Percentiles rank a stretch among this genome's conserved stretches.
phyloP scores from a whole-genome alignment of 2,329 filamentous ascomycete genomes.

The Beauveria asiatica region DNA sequence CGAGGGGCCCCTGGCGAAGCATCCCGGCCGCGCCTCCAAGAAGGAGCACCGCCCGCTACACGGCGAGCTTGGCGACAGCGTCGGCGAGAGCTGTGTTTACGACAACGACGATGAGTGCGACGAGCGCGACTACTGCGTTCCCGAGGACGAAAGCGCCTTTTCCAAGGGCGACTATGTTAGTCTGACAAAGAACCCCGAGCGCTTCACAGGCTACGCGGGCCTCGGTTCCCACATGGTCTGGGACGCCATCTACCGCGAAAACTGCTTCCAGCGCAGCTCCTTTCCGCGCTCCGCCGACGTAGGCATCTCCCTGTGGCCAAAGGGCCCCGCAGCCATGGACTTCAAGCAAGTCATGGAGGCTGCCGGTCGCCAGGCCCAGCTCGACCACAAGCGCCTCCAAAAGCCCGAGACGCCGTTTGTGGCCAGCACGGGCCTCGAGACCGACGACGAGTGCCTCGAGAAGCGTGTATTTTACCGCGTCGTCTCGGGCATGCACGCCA shows the following conservation, averaged over 20 bases:
- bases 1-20: slow-evolving; percentile 81
- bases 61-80: slow-evolving; percentile 73
- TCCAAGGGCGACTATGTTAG: slow-evolving; percentile 96
- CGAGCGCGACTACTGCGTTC: slow-evolving; percentile 91
- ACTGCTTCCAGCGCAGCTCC: slow-evolving; percentile 74
- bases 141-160: slow-evolving; percentile 80
- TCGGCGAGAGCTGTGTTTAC: slow-evolving; percentile 92
- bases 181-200: slow-evolving; percentile 83
- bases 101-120: slow-evolving; percentile 98
- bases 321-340: slow-evolving; percentile 48
- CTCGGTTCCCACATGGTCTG: slow-evolving; percentile 82
- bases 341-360: slow-evolving; percentile 54
- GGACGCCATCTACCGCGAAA: slow-evolving; percentile 95
- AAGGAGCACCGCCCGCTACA: slow-evolving; percentile 67
- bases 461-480: slow-evolving; percentile 98
- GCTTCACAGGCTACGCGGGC: slow-evolving; percentile 90
- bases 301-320: slow-evolving; percentile 34
- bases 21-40: slow-evolving; percentile 70
- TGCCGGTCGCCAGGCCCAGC: slow-evolving; percentile 50
- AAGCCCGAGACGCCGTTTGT: slow-evolving; percentile 49
- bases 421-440: slow-evolving; percentile 58
- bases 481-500: slow-evolving; percentile 95
- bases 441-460: slow-evolving; percentile 89
- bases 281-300: slow-evolving; percentile 52
- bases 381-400: slow-evolving; percentile 40